Evolutionary conservation across 2,329 filamentous ascomycete genomes (phyloP).

Genomic region (Ceratocystis lukuohia): DNA sequence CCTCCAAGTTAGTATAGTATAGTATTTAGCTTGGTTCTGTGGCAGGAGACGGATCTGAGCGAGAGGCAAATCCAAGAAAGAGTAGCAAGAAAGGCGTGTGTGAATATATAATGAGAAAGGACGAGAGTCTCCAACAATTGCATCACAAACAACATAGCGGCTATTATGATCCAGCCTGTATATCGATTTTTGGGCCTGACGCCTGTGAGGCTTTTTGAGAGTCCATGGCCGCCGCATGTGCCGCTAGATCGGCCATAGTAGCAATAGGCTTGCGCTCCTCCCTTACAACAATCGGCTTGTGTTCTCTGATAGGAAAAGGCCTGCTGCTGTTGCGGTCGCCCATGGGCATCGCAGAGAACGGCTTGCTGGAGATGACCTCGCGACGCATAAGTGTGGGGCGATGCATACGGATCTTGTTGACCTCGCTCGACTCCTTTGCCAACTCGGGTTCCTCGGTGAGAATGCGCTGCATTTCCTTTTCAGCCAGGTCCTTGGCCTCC

Average conservation of each 20-base stretch:
- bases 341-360: neutral
- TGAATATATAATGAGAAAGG: neutral
- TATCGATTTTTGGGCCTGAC: neutral
- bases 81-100: conserved; percentile 3
- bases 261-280: conserved; percentile 3
- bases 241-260: conserved; percentile 6
- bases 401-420: conserved; percentile 35
- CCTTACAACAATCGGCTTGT: neutral
- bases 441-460: conserved; percentile 38
- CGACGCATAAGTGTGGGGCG: conserved; percentile 41
- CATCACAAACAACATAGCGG: neutral
- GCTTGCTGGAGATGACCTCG: conserved; percentile 27
- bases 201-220: conserved; percentile 3
- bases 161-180: neutral
- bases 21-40: neutral
- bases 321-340: neutral
- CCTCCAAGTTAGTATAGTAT: neutral
- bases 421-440: conserved; percentile 29
- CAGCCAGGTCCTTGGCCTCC: conserved; percentile 48
- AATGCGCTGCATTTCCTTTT: conserved; percentile 44
- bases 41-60: neutral
- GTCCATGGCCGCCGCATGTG: neutral
- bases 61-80: conserved; percentile 11
- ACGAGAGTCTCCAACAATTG: neutral
- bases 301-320: neutral